Conservation (phyloP, 75 land plant species). For the Adiantum capillusveneris region DNA sequence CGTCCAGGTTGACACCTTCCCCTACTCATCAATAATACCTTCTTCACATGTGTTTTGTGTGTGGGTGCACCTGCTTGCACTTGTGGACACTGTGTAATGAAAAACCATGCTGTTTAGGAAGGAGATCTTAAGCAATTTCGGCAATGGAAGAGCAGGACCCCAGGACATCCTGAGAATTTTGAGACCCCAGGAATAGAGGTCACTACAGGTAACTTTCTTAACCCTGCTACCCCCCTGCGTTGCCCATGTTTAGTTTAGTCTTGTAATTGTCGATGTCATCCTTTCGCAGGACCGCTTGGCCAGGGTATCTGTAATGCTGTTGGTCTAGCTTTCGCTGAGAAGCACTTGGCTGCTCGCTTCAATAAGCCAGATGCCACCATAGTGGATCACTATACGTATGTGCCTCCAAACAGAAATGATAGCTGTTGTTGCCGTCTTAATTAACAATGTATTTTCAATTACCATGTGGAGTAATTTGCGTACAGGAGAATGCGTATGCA, state of each 20-base stretch:
- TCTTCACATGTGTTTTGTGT: no score
- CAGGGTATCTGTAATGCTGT: slow-evolving; percentile 97
- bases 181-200: slow-evolving; percentile 92
- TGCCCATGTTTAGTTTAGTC: neutral
- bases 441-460: no score
- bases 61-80: no score
- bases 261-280: neutral
- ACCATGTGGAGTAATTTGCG: no score
- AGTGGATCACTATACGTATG: slow-evolving; percentile 99
- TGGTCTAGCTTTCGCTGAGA: slow-evolving; percentile 93
- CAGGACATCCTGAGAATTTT: slow-evolving; percentile 93
- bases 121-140: slow-evolving; percentile 81
- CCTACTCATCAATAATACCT: no score
- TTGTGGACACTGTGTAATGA: no score
- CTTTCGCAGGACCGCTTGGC: slow-evolving; percentile 71
- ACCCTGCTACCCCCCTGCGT: neutral
- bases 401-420: no score
- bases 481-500: no score
- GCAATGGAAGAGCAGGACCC: slow-evolving; percentile 88
- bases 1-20: no score
- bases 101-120: no score
- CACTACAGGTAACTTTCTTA: slow-evolving; percentile 70
- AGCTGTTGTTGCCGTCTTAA: no score
- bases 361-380: slow-evolving; percentile 87
- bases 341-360: slow-evolving; percentile 86